Conservation (phyloP, 306 rosid species). For the Vigna reflexopilosa region DNA sequence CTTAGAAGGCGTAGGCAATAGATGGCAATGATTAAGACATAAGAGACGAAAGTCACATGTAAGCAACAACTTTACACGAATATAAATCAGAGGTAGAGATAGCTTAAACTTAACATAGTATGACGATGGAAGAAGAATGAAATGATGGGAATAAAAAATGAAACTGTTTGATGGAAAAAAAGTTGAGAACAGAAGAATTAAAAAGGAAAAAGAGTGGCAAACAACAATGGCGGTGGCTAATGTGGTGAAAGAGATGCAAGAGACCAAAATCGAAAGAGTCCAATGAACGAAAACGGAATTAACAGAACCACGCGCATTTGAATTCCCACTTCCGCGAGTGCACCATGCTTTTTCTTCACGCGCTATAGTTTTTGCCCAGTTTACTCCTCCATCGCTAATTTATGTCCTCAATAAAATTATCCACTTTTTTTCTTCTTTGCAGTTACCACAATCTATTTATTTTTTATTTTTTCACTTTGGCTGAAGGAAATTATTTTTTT, state of each 20-base stretch:
- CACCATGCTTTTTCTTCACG: not conserved
- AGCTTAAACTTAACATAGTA: slow-evolving; percentile 26
- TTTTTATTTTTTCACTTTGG: too few relatives aligned
- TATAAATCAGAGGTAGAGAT: slow-evolving; percentile 41
- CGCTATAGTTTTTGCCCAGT: slow-evolving; percentile 14
- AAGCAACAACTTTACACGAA: slow-evolving; percentile 39
- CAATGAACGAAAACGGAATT: slow-evolving; percentile 43
- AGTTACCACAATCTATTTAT: too few relatives aligned
- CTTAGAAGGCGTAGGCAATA: slow-evolving; percentile 29
- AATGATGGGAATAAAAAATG: not conserved
- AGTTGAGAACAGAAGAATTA: not conserved
- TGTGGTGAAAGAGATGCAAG: slow-evolving; percentile 24
- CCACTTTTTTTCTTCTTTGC: not conserved
- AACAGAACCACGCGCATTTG: slow-evolving; percentile 67
- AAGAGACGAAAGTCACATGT: slow-evolving; percentile 53
- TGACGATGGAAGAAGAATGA: slow-evolving; percentile 41
- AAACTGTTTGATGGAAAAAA: too few relatives aligned
- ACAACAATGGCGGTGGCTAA: slow-evolving; percentile 40
- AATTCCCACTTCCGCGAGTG: slow-evolving; percentile 38
- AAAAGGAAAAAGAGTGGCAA: slow-evolving; percentile 12
- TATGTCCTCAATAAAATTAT: slow-evolving; percentile 16
- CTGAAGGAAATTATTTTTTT: too few relatives aligned
- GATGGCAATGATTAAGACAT: slow-evolving; percentile 35
- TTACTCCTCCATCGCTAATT: slow-evolving; percentile 26
- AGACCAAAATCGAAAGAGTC: not conserved